A percentile compares a stretch with the other conserved stretches of the same genome.
These are phyloP conservation scores for Canavalia ensiformis DNA, from an alignment of 306 rosid species.

Conservation along the genomic window DNA sequence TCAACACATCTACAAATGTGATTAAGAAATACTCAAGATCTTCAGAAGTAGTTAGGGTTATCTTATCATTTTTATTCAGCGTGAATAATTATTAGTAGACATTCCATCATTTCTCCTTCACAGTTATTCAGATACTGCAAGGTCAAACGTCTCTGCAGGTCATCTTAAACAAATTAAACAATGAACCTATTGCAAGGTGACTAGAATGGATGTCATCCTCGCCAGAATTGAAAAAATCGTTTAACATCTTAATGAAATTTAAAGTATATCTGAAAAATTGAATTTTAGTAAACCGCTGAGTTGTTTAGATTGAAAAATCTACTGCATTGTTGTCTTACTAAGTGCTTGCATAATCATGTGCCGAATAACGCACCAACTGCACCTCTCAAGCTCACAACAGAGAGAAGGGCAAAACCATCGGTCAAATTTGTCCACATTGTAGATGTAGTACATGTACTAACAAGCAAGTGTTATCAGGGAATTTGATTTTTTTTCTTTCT, in stretches of 20 bases:
- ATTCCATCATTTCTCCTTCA: constrained; percentile 20
- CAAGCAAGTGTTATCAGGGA: constrained; percentile 31
- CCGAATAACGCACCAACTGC: constrained; percentile 29
- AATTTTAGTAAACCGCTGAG: background rate
- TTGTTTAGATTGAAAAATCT: constrained; percentile 23
- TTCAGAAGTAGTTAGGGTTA: background rate
- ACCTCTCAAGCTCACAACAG: constrained; percentile 25
- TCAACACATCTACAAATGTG: background rate
- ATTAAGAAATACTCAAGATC: constrained; percentile 14
- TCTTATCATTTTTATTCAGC: background rate
- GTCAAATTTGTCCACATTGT: constrained; percentile 48
- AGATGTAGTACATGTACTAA: constrained; percentile 28
- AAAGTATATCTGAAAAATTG: background rate
- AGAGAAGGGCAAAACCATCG: constrained; percentile 30
- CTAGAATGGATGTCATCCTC: constrained; percentile 4
- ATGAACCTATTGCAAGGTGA: constrained; percentile 9
- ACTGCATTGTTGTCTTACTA: background rate
- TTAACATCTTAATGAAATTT: background rate
- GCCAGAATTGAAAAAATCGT: background rate
- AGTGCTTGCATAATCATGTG: constrained; percentile 14
- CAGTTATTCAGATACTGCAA: background rate
- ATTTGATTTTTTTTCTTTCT: background rate
- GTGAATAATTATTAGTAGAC: background rate
- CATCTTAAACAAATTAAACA: background rate
- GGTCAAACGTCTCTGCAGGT: constrained; percentile 40